Evolutionary conservation across 345 rosid genomes (phyloP), one percentile per base, ranked within the genome.

Genomic region (Corchorus capsularis): DNA sequence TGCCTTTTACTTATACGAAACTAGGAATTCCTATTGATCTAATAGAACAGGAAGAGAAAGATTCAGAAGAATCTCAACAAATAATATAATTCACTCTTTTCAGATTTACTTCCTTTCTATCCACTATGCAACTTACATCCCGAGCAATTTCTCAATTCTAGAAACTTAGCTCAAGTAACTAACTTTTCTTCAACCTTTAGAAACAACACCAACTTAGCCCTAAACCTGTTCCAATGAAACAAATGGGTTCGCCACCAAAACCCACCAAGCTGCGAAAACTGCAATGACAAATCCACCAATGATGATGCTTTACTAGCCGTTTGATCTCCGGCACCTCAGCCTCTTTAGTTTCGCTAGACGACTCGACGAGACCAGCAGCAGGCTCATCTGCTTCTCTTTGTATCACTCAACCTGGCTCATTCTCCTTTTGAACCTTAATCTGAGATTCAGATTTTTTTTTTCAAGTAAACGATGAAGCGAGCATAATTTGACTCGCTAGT

Each of bases 201-300:
- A 43, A 78, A 1, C 55, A 46, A 4, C 73, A 53, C 3, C 74
- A 46, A 17, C 78, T 88, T 11, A 59, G 83, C 50, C 91, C 88
- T 2, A 90, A 85, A 74, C 87, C 95, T 8, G 8, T 88, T 10
- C 75, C 82, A 8, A 91, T 94, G 97, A 91, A 93, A 82, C 84
- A 84, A 37, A 64, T 77, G 27, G 93, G 88, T 63, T 72, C 71
- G 69, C 85, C 78, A 16, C 77, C 81, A 2, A 89, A 90, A 78
- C 90, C 97, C 19, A 71, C 87, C 49, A 93, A 93, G 77, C 89
- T 94, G n/a, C n/a, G n/a, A n/a, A n/a, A n/a, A n/a, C n/a, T n/a
- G n/a, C n/a, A n/a, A n/a, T n/a, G n/a, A n/a, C n/a, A n/a, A n/a
- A n/a, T n/a, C n/a, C n/a, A n/a, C n/a, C n/a, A n/a, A n/a, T n/a